Evolutionary conservation across 345 rosid genomes (phyloP).

Genomic region (Brassica rapa): DNA sequence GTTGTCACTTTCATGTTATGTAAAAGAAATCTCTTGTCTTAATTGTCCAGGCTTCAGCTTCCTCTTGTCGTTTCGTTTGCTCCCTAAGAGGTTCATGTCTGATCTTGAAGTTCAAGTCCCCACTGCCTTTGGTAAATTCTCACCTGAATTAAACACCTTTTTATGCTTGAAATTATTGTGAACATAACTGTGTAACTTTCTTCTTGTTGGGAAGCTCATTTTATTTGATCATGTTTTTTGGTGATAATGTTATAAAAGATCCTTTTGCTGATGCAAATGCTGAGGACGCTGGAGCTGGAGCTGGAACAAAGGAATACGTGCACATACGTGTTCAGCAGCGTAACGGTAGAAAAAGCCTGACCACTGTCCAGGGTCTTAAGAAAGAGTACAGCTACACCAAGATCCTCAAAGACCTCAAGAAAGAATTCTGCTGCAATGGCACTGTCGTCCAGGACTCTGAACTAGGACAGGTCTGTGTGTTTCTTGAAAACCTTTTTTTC

Average conservation of each 20-base stretch:
- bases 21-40: not conserved
- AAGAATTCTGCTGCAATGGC: constrained; percentile 65
- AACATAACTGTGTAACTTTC: not conserved
- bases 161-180: not conserved
- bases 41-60: constrained; percentile 5
- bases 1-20: not conserved
- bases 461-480: constrained; percentile 54
- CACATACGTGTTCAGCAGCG: constrained; percentile 54
- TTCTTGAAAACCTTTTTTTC: not conserved
- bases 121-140: constrained; percentile 44
- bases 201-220: not conserved
- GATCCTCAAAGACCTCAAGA: constrained; percentile 64
- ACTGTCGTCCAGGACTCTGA: constrained; percentile 65
- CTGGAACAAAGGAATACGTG: constrained; percentile 50
- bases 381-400: constrained; percentile 59
- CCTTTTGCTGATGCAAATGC: constrained; percentile 57
- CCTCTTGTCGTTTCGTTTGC: not conserved
- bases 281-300: constrained; percentile 51
- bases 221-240: not conserved
- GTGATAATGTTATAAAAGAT: constrained; percentile 28
- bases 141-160: not conserved
- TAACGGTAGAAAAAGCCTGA: constrained; percentile 59
- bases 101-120: constrained; percentile 48
- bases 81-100: constrained; percentile 54
- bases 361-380: constrained; percentile 56